Evolutionary conservation across 345 rosid species (phyloP), one percentile per base, ranked within the genome.

Genomic region (Populus deltoides): DNA sequence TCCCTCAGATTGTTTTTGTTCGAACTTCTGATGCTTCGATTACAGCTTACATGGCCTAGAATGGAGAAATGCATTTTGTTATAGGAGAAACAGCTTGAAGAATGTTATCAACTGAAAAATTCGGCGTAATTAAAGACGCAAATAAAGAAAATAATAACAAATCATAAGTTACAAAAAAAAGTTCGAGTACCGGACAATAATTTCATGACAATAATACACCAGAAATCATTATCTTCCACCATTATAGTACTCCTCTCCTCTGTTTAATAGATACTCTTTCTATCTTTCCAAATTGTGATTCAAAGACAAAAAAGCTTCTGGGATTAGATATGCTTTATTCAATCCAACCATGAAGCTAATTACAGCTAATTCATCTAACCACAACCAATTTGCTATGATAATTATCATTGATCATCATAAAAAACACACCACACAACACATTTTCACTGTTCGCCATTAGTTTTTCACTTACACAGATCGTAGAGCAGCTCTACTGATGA

Each of bases 351-450:
- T 38, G 57, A 74, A 74, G 68, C 57, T 61, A n/a, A 10, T 35
- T 17, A 5, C 20, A 27, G 17, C 36, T 18, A 27, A 9, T 61
- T 39, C 68, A 39, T 74, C 38, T 24, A 27, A 63, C 29, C 35
- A 43, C 13, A 57, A 65, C 22, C 41, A 72, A 71, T 78, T 77
- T 38, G 57, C 33, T 68, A 25, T 15, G 69, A 31, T 7, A 20
- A 55, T 75, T 31, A 35, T 67, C 45, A 51, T 67, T 13, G 67
- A 68, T 66, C 72, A 74, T 20, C 49, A 74, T 24, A 39, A 62
- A 63, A 22, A 85, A 57, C 57, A 68, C 33, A 55, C 43, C 71
- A 75, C 84, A 78, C 78, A 27, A 41, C 31, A 35, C 10, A 27
- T 55, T 53, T 63, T 15, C 36, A 17, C 72, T 25, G 41, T 29